Evolutionary conservation across 805 yeast genomes (phyloP), one percentile per base, ranked within the genome.

Genomic region (Blastobotrys chiropterorum): DNA sequence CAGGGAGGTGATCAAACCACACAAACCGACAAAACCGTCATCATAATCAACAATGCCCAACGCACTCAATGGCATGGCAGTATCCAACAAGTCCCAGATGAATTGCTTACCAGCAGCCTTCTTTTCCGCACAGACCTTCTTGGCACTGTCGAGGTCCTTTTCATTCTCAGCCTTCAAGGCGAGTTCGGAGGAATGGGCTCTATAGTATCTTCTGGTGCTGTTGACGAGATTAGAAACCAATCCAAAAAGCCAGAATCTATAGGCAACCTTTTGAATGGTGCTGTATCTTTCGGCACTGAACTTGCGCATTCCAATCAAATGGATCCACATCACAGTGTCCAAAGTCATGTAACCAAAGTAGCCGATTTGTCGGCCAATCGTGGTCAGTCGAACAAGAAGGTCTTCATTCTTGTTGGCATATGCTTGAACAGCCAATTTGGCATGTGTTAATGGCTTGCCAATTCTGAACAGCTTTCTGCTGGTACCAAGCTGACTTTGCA

Each of bases 381-480:
- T 58, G 26, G 74, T 72, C 54, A 72, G 63, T 64, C 82, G 80
- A 59, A 73, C 57, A 21, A 80, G 69, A 8, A 78, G 77, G 66
- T 85, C 92, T 49, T 77, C 66, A 44, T 89, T 76, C 72, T 86
- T 84, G 68, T 87, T 82, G 63, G 82, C 34, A 11, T 26, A 26
- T 13, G 86, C 78, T 56, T 77, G 75, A 2, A 85, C 74, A 3
- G 90, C 86, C n/a, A 80, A 77, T 60, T 82, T 81, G 50, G 86
- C 63, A 65, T 85, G 89, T 46, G 60, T 60, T 62, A 90, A 71
- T 1, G 95, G 95, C 70, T 90, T 90, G 56, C 89, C 79, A 63
- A 85, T 81, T 63, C 97, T 80, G 73, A 90, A 71, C 19, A 90
- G 83, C 72, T 92, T 92, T 67, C 98, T 82, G 56, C 87, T 76